Base-by-base conservation (phyloP, 805 yeast species). In the Teunomyces tritomae region DNA sequence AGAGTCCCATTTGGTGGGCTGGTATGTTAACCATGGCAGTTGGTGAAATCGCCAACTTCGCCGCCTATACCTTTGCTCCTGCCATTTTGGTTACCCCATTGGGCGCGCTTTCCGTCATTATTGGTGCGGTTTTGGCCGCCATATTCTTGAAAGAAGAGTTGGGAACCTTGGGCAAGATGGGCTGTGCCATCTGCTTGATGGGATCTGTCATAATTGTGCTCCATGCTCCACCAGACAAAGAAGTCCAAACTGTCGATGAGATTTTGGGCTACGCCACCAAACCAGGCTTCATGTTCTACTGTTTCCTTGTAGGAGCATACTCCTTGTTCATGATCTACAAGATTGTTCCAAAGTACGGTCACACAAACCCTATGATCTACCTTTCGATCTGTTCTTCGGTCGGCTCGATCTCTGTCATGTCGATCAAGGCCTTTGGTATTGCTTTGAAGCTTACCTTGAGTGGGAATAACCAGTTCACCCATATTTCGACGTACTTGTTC, bases 191-290 rank as follows among this genome's bases (percentile, higher is more conserved):
- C 46, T 89, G 97, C 63, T 67, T 89, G 45, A 75, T 90, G 62
- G 97, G 97, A 1, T 84, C 95, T 2, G 89, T 89, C 16, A 86
- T 89, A 49, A 90, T 89, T 50, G 90, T 89, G 17, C 71, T 89
- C 49, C 96, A 89, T 62, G 97, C 97, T 27, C 97, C 97, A 24
- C 89, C 90, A n/a, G 97, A 89, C 67, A 87, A 86, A 67, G 96
- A 89, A 53, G 83, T 89, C 49, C 75, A 79, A 52, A 89, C 97
- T 0, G 94, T 89, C 36, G 96, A 89, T 64, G 96, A 89, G 68
- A 89, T 90, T 51, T 72, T 89, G 61, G 72, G 74, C 6, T 89
- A 88, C 60, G 96, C 96, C 8, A 76, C 83, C 51, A 81, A 81
- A 49, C 96, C 96, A 0, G 83, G 83, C 5, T 90, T 89, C 62